Percentiles rank a stretch among this genome's conserved stretches.
Conservation (phyloP, 176 grass and related monocot genomes). For the Zea luxurians region DNA sequence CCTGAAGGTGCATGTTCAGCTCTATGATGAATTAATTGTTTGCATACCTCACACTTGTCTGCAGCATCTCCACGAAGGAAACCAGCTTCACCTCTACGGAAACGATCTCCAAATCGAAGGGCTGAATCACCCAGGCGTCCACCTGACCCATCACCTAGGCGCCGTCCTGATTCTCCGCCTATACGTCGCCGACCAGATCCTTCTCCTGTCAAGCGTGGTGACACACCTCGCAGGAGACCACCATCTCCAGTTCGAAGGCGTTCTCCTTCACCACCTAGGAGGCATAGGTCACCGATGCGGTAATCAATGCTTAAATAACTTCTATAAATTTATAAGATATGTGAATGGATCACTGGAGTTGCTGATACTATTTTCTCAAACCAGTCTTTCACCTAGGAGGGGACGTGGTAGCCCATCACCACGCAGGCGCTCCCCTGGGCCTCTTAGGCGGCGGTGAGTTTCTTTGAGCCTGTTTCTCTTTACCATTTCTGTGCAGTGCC, state of each 20-base stretch:
- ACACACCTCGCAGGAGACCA: constrained; percentile 53
- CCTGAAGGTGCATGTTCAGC: neutral
- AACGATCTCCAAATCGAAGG: constrained; percentile 63
- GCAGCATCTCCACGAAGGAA: constrained; percentile 81
- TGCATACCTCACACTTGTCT: neutral
- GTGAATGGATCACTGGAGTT: neutral
- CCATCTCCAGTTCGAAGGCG: constrained; percentile 80
- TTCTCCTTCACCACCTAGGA: constrained; percentile 81
- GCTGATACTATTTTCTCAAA: constrained; percentile 28
- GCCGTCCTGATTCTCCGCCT: neutral
- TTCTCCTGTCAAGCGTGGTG: constrained; percentile 54
- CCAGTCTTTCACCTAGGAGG: constrained; percentile 80
- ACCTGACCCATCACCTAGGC: constrained; percentile 54
- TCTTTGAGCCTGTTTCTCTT: constrained; percentile 7
- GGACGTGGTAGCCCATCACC: constrained; percentile 70
- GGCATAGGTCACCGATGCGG: constrained; percentile 74
- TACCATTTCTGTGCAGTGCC: neutral
- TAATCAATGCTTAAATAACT: constrained; percentile 36
- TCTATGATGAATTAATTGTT: neutral
- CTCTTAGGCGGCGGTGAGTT: constrained; percentile 81
- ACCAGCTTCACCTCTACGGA: constrained; percentile 56
- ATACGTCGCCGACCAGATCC: constrained; percentile 48
- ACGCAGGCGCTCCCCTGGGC: constrained; percentile 70
- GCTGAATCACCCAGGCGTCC: constrained; percentile 56
- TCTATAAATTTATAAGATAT: constrained; percentile 3